Evolutionary conservation across 2,329 filamentous ascomycete genomes (phyloP).

Genomic region (Penicillium sp.): DNA sequence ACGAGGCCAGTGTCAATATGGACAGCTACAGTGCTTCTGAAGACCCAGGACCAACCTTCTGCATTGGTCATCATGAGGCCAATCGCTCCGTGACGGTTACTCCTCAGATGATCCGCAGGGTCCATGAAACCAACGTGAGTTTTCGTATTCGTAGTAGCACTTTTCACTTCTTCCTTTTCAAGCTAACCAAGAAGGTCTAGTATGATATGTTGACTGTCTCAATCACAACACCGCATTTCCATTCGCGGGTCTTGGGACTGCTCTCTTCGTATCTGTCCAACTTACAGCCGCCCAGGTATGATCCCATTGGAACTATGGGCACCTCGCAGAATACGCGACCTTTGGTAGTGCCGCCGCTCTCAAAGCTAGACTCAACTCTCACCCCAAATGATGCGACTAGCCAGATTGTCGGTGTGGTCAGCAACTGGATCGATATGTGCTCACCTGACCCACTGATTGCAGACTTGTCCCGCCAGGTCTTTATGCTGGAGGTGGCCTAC

Average conservation of each 20-base stretch:
- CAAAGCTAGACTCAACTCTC: conserved; percentile 57
- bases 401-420: conserved; percentile 75
- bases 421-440: conserved; percentile 87
- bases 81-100: conserved; percentile 51
- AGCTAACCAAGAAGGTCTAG: conserved; percentile 33
- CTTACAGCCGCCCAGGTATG: conserved; percentile 35
- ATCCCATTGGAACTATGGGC: conserved; percentile 38
- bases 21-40: conserved; percentile 33
- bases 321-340: conserved; percentile 42
- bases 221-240: conserved; percentile 61
- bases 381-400: conserved; percentile 77
- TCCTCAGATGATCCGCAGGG: conserved; percentile 51
- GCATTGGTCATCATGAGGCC: conserved; percentile 62
- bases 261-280: conserved; percentile 52
- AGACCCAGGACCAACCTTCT: conserved; percentile 50
- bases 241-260: conserved; percentile 55
- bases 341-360: conserved; percentile 41
- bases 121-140: conserved; percentile 56
- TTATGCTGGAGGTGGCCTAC: conserved; percentile 89
- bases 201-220: conserved; percentile 65
- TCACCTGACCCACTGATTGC: conserved; percentile 79
- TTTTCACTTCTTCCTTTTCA: not conserved
- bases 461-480: conserved; percentile 81
- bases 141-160: not conserved
- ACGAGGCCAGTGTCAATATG: conserved; percentile 26